Base-by-base conservation (phyloP, 2,329 filamentous ascomycete species). In the Colletotrichum ledebouriae region DNA sequence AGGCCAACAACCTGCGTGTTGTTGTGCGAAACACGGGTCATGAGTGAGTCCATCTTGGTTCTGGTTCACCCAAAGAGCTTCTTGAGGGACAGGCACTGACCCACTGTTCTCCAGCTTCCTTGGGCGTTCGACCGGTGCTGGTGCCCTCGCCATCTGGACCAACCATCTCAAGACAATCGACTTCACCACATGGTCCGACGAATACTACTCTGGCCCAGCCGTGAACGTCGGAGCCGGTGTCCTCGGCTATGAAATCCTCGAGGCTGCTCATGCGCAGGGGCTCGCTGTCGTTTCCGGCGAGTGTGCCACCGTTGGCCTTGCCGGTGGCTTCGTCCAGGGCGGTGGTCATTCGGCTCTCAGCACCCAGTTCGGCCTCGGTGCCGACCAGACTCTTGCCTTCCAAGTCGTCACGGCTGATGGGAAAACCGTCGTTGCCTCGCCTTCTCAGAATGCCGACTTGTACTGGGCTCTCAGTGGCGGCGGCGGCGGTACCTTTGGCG, bases 401-500 rank as follows among this genome's bases (percentile, higher is more conserved):
- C 76, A 83, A 47, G 80, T 84, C 4, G 76, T 87, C 7, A 82
- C 81, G n/a, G 82, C 79, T 0, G 71, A 75, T 22, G 85, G 85
- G 1, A 57, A 75, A 6, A 71, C 81, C 12, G 70, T 86, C 2
- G 79, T 75, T 2, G 85, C 85, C 0, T 81, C 78, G 10, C 78
- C 75, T 1, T 74, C 75, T 1, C 67, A 82, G 22, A 82, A 87
- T 63, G 56, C 76, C 0, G 86, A 88, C 55, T 76, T 89, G 2
- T 87, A 85, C 75, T 89, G 85, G 85, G 86, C 86, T 9, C 75
- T 87, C 3, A 77, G 78, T 61, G 84, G 85, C 12, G 84, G 85
- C 9, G 85, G 86, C 3, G 82, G 79, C 15, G 85, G 85, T 3
- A 86, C 80, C 3, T 89, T 83, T 70, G 86, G 80, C 1, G 78